phyloP scores from a whole-genome alignment of 1,284 basidiomycete species.

The Coniophora puteana region DNA sequence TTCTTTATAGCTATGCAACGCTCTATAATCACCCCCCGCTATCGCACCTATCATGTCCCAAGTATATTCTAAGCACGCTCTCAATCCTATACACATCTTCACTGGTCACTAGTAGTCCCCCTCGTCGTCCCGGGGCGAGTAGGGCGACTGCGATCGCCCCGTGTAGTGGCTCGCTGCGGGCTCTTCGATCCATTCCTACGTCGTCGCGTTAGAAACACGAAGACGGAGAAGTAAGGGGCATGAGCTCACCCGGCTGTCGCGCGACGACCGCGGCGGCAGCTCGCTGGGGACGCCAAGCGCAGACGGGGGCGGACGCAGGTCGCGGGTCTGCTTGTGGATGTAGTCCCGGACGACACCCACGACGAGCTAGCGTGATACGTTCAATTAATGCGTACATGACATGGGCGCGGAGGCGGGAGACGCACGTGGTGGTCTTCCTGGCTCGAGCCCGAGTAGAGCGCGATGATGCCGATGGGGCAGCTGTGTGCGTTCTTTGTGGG shows the following conservation, averaged over 20 bases:
- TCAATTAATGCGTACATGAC: too few species aligned
- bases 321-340: conserved; percentile 40
- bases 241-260: conserved; percentile 30
- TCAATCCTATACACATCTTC: too few species aligned
- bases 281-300: conserved; percentile 12
- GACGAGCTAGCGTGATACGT: conserved; percentile 54
- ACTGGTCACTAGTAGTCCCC: too few species aligned
- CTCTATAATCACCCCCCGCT: too few species aligned
- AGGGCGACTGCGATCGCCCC: conserved; percentile 21
- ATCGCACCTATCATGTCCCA: background rate
- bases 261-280: conserved; percentile 4
- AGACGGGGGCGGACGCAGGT: conserved; percentile 21
- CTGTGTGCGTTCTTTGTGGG: conserved; percentile 75
- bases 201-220: too few species aligned
- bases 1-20: too few species aligned
- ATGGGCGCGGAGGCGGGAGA: conserved; percentile 7
- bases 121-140: too few species aligned
- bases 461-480: conserved; percentile 76
- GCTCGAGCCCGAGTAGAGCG: conserved; percentile 77
- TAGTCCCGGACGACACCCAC: conserved; percentile 66
- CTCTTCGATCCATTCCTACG: conserved; percentile 17
- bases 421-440: conserved; percentile 74
- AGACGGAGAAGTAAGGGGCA: too few species aligned
- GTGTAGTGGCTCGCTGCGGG: conserved; percentile 18
- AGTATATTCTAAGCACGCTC: too few species aligned